Percentiles rank a stretch among this genome's conserved stretches.
Conservation (phyloP, 768 basidiomycete species). For the Lyophyllum semitale region DNA sequence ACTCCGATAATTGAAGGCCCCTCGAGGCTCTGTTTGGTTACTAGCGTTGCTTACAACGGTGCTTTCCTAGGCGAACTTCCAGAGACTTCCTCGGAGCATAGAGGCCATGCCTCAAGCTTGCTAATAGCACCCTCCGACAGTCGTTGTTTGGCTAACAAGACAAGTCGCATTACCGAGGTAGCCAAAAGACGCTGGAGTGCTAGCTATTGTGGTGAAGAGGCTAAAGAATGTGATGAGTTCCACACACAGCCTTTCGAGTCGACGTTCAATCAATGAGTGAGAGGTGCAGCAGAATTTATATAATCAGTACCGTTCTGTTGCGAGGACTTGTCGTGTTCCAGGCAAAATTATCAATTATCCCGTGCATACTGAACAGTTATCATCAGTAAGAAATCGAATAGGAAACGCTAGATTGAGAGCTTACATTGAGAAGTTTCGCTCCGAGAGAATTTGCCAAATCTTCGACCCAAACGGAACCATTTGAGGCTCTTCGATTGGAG, state of each 20-base stretch:
- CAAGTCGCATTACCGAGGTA: slow-evolving; percentile 31
- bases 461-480: slow-evolving; percentile 35
- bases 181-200: slow-evolving; percentile 23
- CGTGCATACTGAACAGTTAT: slow-evolving; percentile 27
- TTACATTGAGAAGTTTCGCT: slow-evolving; percentile 29
- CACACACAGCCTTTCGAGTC: neutral
- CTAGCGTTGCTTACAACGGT: no score
- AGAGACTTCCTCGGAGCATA: no score
- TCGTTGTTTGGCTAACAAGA: slow-evolving; percentile 29
- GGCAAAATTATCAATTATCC: slow-evolving; percentile 34
- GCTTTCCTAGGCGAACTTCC: no score
- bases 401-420: neutral
- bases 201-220: slow-evolving; percentile 27
- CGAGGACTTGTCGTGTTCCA: slow-evolving; percentile 32
- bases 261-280: no score
- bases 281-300: no score
- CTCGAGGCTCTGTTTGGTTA: no score
- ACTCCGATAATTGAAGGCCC: no score
- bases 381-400: neutral
- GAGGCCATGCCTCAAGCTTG: no score
- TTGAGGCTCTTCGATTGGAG: slow-evolving; percentile 29
- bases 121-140: slow-evolving; percentile 31
- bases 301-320: slow-evolving; percentile 22
- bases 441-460: slow-evolving; percentile 27
- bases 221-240: neutral